Evolutionary conservation across 345 rosid species (phyloP), one percentile per base, ranked within the genome.

Genomic region (Limnanthes douglasii): DNA sequence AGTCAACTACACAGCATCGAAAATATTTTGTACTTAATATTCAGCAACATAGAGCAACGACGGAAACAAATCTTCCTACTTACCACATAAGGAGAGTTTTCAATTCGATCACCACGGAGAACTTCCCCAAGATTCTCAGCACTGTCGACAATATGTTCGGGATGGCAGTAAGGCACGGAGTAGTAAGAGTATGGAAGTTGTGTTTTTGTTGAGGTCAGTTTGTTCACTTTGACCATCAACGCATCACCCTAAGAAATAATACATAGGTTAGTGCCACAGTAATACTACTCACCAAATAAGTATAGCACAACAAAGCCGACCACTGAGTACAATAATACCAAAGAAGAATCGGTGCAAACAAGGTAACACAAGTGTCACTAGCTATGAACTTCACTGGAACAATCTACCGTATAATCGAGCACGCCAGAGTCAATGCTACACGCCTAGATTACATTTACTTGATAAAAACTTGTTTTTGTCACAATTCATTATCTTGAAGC

Each of bases 81-180:
- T 48, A 78, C 92, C 61, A 67, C 77, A 65, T 72, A 74, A 14
- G 83, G 95, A 41, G 95, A 78, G 60, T 83, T 83, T 39, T 83
- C 95, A 23, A 83, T 83, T 18, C 92, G 83, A 57, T 82, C 94
- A 31, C 94, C 94, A 21, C 90, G 79, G 34, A 78, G 86, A 56
- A 86, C 94, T 68, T 86, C 96, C 28, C 96, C 94, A 8, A 81
- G 94, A 66, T 86, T 86, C 66, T 86, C 96, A 3, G 81, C 78
- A 42, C 76, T 86, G 50, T 86, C 92, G 47, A 86, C 58, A 25
- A 86, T 75, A 2, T 23, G 22, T 5, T 50, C 45, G 10, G 96
- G 94, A 32, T 21, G 70, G 46, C 92, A 86, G 34, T 68, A 72
- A 7, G 73, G 74, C 5, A 86, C 70, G 37, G 84, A 74, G 41